Conservation (phyloP, 257 asterid species). For the Solanum paucissectum region DNA sequence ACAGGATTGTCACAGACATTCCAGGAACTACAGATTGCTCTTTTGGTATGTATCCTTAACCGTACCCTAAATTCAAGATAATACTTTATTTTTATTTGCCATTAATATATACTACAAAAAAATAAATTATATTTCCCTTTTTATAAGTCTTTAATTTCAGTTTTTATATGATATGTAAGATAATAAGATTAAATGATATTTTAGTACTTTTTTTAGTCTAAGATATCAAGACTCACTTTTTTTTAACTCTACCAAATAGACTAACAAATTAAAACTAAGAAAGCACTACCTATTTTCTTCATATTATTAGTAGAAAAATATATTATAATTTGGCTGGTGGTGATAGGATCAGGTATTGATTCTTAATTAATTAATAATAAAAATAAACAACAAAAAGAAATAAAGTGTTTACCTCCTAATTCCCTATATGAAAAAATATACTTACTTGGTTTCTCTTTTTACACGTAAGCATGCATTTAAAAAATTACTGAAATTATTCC, state of each 20-base stretch:
- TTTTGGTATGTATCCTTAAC: slow-evolving; percentile 41
- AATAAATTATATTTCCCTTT: background rate
- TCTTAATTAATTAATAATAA: background rate
- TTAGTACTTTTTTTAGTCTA: background rate
- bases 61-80: background rate
- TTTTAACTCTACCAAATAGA: background rate
- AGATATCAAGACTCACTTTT: background rate
- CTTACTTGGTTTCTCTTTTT: background rate
- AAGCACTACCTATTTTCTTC: background rate
- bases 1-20: slow-evolving; percentile 86
- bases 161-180: background rate
- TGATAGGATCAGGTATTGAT: background rate
- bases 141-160: background rate
- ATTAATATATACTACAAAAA: background rate
- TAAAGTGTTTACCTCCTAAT: background rate
- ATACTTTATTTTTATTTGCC: background rate
- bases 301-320: background rate
- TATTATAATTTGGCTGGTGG: background rate
- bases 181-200: background rate
- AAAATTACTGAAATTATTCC: background rate
- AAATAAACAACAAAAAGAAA: background rate
- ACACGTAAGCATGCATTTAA: background rate
- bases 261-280: background rate
- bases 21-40: slow-evolving; percentile 90
- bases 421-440: background rate